These are phyloP conservation scores for Botryotinia globosa DNA, from an alignment of 2,329 filamentous ascomycete genomes.

Conservation along the genomic window DNA sequence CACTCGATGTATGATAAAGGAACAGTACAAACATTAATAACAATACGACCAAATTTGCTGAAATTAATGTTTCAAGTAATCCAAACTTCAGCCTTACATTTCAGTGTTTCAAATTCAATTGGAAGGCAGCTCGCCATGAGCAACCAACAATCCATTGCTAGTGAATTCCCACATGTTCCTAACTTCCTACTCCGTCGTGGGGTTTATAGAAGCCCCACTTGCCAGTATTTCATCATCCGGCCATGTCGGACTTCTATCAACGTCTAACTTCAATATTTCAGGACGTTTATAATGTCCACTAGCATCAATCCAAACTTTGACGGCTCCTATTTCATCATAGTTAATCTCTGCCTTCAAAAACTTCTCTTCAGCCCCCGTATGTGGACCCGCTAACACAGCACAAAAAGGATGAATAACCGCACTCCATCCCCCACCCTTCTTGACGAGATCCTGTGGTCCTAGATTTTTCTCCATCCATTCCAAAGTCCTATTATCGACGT, in stretches of 20 bases:
- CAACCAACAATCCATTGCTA: background rate
- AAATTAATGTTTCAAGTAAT: background rate
- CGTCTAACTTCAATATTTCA: conserved; percentile 5
- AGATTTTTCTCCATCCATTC: conserved; percentile 30
- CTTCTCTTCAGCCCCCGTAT: conserved; percentile 6
- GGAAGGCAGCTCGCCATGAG: background rate
- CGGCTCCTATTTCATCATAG: background rate
- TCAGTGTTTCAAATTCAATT: background rate
- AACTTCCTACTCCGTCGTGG: background rate
- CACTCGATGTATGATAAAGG: background rate
- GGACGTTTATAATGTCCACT: conserved; percentile 20
- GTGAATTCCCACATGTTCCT: background rate
- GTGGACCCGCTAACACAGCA: conserved; percentile 1
- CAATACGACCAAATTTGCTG: background rate
- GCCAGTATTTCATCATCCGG: background rate
- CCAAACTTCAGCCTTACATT: background rate
- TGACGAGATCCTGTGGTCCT: conserved; percentile 1
- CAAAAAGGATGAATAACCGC: conserved; percentile 15
- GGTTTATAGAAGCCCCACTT: background rate
- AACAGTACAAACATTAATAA: background rate
- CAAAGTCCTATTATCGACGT: conserved; percentile 44
- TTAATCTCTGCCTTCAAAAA: conserved; percentile 7
- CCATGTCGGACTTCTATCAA: background rate
- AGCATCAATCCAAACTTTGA: conserved; percentile 18
- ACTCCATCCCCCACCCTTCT: conserved; percentile 9